These are phyloP conservation scores for Carex arenaria DNA, from an alignment of 202 grass and related monocot genomes.

Conservation along the genomic window DNA sequence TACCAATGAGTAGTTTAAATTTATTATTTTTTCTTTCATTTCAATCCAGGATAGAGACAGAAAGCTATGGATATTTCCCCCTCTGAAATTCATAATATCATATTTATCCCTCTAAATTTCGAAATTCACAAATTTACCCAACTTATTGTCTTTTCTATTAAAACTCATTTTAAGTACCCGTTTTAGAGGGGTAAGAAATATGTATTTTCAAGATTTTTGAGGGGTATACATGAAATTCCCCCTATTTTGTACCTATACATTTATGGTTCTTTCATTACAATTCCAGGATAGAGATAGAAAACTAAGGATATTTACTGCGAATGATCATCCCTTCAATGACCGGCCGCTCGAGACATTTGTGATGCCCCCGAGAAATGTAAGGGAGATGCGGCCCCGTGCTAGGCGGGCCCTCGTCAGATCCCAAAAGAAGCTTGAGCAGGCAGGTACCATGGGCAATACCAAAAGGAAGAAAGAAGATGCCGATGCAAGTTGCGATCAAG, in stretches of 20 bases:
- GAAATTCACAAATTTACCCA: no score
- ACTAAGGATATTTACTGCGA: slow-evolving; percentile 75
- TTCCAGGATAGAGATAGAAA: slow-evolving; percentile 88
- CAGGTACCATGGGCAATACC: slow-evolving; percentile 14
- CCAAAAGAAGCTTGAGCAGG: slow-evolving; percentile 75
- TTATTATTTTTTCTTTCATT: not conserved
- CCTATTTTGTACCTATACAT: no score
- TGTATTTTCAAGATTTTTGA: no score
- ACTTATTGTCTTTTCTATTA: no score
- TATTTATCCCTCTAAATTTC: no score
- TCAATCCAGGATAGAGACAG: slow-evolving; percentile 40
- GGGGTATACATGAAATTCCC: no score
- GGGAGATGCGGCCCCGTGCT: slow-evolving; percentile 79
- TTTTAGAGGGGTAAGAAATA: no score
- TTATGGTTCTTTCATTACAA: not conserved
- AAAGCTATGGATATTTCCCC: no score
- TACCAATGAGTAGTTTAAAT: no score
- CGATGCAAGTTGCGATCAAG: slow-evolving; percentile 23
- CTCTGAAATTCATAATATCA: no score
- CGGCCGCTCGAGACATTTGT: slow-evolving; percentile 49
- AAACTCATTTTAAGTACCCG: no score
- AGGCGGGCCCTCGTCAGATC: slow-evolving; percentile 70
- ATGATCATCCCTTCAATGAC: slow-evolving; percentile 71
- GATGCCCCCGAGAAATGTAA: slow-evolving; percentile 68
- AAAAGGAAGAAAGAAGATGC: slow-evolving; percentile 40